phyloP scores from a whole-genome alignment of 2,329 filamentous ascomycete genomes.

The Neopestalotiopsis sp. region DNA sequence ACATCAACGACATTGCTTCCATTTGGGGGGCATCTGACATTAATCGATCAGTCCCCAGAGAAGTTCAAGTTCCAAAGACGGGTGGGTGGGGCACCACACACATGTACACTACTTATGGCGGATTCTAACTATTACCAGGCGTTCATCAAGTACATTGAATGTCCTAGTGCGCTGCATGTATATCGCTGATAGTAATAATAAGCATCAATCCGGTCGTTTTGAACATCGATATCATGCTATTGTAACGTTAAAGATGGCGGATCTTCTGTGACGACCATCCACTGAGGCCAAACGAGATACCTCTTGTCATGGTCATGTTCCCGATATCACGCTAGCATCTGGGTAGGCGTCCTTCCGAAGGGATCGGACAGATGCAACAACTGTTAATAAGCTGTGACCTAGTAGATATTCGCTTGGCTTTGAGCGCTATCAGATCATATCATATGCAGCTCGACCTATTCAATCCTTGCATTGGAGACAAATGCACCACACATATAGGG shows the following conservation, averaged over 20 bases:
- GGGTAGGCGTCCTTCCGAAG: no score
- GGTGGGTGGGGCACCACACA: conserved; percentile 1
- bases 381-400: not conserved
- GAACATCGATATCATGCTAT: no score
- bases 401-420: not conserved
- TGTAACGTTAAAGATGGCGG: no score
- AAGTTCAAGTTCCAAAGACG: conserved; percentile 1
- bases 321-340: no score
- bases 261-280: no score
- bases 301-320: no score
- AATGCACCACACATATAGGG: not conserved
- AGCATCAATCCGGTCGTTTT: no score
- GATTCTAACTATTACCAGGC: not conserved
- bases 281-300: no score
- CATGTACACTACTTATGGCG: not conserved
- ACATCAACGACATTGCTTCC: not conserved
- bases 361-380: no score
- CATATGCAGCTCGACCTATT: not conserved
- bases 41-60: not conserved
- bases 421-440: not conserved
- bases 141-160: not conserved
- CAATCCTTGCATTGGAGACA: not conserved
- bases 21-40: not conserved
- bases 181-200: no score
- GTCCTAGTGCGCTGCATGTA: not conserved